Base-by-base conservation (phyloP, 257 asterid genomes). In the Solanum dulcamara region DNA sequence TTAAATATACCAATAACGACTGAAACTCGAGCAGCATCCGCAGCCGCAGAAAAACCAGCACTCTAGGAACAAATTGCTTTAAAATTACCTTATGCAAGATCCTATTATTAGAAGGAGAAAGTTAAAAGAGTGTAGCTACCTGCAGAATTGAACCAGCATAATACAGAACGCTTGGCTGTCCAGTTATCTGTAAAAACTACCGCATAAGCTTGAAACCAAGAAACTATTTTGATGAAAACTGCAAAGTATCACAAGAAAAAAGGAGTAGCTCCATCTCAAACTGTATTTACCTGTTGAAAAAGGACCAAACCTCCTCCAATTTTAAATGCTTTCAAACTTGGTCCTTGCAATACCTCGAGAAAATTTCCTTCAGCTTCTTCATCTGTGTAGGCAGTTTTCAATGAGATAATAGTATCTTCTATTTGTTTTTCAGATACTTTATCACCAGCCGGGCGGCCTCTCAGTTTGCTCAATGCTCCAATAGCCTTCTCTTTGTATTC, bases 271-370 rank as follows among this genome's bases (percentile, higher is more conserved):
- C 50, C 46, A 85, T 72, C 82, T 74, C 51, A 62, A 44, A 67
- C 32, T 55, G 70, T 46, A 50, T 83, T 85, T 85, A 96, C 99
- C 99, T 96, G 99, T 91, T 96, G 99, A 89, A 96, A 94, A 86
- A 96, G 94, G 83, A 96, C 99, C 92, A 96, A 88, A 79, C 99
- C 99, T 88, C 99, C 99, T 81, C 97, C 99, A 81, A 96, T 96
- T 88, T 90, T 84, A 81, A 96, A 92, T 89, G 99, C 99, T 90
- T 96, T 96, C 88, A 95, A 90, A 88, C 95, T 93, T 48, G 99
- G 87, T 68, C 99, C 99, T 88, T 92, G 98, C 88, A 96, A 92
- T 37, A 94, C 94, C 90, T 96, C 98, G 37, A 93, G 86, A 50
- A 95, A 85, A 89, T 88, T 91, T 60, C 91, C 98, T 79, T 92